phyloP scores from a whole-genome alignment of 352 stramenopile species.

The Globisporangium abappressorium region DNA sequence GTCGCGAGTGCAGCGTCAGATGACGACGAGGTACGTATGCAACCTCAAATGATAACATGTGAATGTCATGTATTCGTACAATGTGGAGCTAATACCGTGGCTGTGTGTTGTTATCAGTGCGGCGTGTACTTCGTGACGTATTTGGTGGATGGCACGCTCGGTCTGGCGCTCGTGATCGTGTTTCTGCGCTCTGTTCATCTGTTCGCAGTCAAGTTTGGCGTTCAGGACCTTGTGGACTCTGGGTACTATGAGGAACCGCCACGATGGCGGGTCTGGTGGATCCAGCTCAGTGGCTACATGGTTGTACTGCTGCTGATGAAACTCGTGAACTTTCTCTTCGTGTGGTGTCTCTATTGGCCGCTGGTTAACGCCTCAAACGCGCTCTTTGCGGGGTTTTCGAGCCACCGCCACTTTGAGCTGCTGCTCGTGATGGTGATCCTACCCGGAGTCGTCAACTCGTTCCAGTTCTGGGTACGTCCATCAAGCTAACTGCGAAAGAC shows the following conservation, averaged over 20 bases:
- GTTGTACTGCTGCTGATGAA: constrained; percentile 54
- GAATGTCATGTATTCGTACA: background rate
- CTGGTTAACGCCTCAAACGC: constrained; percentile 41
- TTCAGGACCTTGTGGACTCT: constrained; percentile 42
- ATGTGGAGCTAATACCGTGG: background rate
- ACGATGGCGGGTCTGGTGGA: constrained; percentile 48
- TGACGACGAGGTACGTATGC: constrained; percentile 47
- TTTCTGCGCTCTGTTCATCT: constrained; percentile 43
- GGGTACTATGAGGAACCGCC: constrained; percentile 73
- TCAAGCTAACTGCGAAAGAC: background rate
- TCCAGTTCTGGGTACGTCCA: constrained; percentile 66
- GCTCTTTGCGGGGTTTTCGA: constrained; percentile 49
- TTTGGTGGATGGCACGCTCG: constrained; percentile 62
- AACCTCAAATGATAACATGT: background rate
- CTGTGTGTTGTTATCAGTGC: constrained; percentile 31
- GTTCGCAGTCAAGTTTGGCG: constrained; percentile 29
- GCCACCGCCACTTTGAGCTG: constrained; percentile 68
- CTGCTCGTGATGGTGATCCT: constrained; percentile 79
- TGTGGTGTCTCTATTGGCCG: constrained; percentile 40
- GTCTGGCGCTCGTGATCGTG: constrained; percentile 42
- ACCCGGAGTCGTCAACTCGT: constrained; percentile 58
- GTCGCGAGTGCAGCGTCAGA: constrained; percentile 30
- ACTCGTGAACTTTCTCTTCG: constrained; percentile 32
- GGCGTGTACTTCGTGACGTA: constrained; percentile 76
- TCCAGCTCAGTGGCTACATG: constrained; percentile 51